These are phyloP conservation scores for Umbelopsis sp. DNA, from an alignment of 192 early-diverging fungal species.

Conservation along the genomic window DNA sequence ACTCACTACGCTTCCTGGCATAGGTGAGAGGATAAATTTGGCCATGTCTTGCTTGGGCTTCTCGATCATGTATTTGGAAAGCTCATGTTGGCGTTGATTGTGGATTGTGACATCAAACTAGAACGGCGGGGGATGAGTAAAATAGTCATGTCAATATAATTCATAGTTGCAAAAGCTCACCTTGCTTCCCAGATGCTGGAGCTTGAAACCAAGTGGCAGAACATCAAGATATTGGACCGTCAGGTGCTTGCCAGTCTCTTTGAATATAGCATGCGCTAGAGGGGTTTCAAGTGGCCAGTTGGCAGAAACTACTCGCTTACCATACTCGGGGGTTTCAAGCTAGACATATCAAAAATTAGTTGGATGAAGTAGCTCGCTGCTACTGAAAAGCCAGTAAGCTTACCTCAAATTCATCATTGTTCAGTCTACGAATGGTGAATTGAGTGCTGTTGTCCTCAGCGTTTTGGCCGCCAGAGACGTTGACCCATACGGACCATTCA, in stretches of 20 bases:
- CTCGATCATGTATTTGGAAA: slow-evolving; percentile 74
- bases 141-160: neutral
- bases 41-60: slow-evolving; percentile 75
- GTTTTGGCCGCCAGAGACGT: slow-evolving; percentile 42
- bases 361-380: neutral
- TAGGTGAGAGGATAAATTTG: slow-evolving; percentile 78
- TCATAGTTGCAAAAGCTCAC: slow-evolving; percentile 7
- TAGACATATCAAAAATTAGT: slow-evolving; percentile 17
- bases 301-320: slow-evolving; percentile 43
- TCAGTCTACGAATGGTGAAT: slow-evolving; percentile 46
- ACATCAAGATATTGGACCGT: slow-evolving; percentile 76
- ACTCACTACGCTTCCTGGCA: slow-evolving; percentile 90
- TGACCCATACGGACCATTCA: slow-evolving; percentile 56
- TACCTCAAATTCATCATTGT: slow-evolving; percentile 51
- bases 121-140: neutral
- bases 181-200: slow-evolving; percentile 83
- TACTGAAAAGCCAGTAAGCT: neutral
- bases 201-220: slow-evolving; percentile 73
- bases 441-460: slow-evolving; percentile 47
- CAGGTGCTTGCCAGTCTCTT: slow-evolving; percentile 42
- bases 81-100: slow-evolving; percentile 61
- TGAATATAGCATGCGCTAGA: slow-evolving; percentile 57
- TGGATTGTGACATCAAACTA: slow-evolving; percentile 73
- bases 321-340: slow-evolving; percentile 38
- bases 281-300: slow-evolving; percentile 80